Evolutionary conservation across 2,329 filamentous ascomycete genomes (phyloP).

Genomic region (Pseudocercospora crystallina): DNA sequence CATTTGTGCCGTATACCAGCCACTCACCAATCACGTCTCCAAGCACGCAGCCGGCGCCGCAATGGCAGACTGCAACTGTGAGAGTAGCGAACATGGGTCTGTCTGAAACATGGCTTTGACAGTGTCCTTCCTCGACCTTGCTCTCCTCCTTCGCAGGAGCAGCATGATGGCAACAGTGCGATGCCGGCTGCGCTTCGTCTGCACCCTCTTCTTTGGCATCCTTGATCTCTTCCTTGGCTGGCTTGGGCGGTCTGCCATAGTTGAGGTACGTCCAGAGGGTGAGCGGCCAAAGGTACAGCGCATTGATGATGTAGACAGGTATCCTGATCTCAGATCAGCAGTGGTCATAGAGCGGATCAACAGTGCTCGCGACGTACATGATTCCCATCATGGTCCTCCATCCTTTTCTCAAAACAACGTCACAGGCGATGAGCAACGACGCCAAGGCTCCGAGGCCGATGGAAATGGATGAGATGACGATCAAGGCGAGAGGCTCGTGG

Average conservation of each 20-base stretch:
- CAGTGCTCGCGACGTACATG: conserved; percentile 2
- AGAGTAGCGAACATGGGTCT: conserved; percentile 30
- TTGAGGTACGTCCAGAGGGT: conserved; percentile 26
- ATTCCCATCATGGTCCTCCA: conserved; percentile 17
- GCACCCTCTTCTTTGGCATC: not conserved
- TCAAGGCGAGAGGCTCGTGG: not conserved
- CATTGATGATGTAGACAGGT: conserved; percentile 28
- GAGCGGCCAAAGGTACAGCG: conserved; percentile 26
- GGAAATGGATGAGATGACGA: conserved; percentile 5
- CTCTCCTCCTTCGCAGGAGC: not conserved
- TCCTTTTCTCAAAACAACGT: conserved; percentile 13
- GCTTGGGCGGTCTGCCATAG: conserved; percentile 24
- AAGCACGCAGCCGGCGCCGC: conserved; percentile 36
- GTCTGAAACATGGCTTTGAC: conserved; percentile 10
- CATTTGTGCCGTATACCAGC: conserved; percentile 33
- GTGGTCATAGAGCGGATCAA: not conserved
- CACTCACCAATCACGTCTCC: conserved; percentile 38
- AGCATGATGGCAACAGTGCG: not conserved
- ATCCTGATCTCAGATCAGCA: conserved; percentile 11
- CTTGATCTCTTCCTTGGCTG: not conserved
- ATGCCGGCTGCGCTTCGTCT: not conserved
- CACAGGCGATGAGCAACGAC: conserved; percentile 5
- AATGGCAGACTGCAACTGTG: conserved; percentile 33
- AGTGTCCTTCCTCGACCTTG: not conserved
- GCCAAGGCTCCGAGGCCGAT: conserved; percentile 10